Conservation (phyloP, 2,329 filamentous ascomycete genomes). For the Talaromyces amestolkiae region DNA sequence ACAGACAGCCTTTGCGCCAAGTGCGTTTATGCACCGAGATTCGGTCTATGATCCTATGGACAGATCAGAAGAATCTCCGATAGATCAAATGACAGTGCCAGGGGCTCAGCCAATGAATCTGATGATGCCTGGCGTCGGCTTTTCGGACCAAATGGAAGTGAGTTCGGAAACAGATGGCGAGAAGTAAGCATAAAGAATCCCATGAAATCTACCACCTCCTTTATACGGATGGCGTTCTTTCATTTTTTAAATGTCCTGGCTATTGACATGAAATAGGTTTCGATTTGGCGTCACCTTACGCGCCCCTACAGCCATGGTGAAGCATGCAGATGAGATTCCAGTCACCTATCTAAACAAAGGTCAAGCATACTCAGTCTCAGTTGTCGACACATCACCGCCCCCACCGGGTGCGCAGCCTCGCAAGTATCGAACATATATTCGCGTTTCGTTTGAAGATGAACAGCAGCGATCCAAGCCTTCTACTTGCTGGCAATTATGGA, state of each 20-base stretch:
- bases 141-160: constrained; percentile 29
- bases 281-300: constrained; percentile 88
- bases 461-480: constrained; percentile 81
- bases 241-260: neutral
- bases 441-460: constrained; percentile 96
- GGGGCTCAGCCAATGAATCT: constrained; percentile 54
- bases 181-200: constrained; percentile 46
- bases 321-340: constrained; percentile 82
- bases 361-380: constrained; percentile 83
- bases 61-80: constrained; percentile 63
- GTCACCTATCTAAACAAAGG: constrained; percentile 99
- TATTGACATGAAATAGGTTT: constrained; percentile 53
- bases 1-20: constrained; percentile 65
- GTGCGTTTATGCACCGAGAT: constrained; percentile 76
- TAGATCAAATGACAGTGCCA: constrained; percentile 55
- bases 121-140: constrained; percentile 29
- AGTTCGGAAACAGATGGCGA: constrained; percentile 45
- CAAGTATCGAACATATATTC: constrained; percentile 83
- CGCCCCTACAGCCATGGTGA: constrained; percentile 91
- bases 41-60: constrained; percentile 77
- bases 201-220: neutral
- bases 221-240: neutral
- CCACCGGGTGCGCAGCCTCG: constrained; percentile 59
- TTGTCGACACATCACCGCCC: constrained; percentile 71
- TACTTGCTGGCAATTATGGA: constrained; percentile 88